A percentile compares a stretch with the other conserved stretches of the same genome.
Evolutionary conservation across 768 basidiomycete species (phyloP).

Genomic region (Collybia nuda): DNA sequence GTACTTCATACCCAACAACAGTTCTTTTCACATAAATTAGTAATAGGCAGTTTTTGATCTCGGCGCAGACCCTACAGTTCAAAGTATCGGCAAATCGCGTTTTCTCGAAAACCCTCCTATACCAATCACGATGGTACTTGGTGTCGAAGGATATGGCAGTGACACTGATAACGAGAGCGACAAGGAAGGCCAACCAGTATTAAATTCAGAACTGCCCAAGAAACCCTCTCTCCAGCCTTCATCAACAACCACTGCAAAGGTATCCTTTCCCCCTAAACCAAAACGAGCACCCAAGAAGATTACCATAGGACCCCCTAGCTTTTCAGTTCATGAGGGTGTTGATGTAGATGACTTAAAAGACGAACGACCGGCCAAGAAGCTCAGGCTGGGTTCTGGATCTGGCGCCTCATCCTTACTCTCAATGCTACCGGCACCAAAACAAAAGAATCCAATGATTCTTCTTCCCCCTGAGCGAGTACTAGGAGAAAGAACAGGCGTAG

Average conservation of each 20-base stretch:
- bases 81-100: neutral
- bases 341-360: slow-evolving; percentile 35
- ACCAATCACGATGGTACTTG: slow-evolving; percentile 50
- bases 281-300: slow-evolving; percentile 59
- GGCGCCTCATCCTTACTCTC: slow-evolving; percentile 65
- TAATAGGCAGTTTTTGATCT: neutral
- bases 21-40: too few species aligned
- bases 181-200: slow-evolving; percentile 12
- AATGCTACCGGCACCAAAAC: slow-evolving; percentile 78
- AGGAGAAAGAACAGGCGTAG: slow-evolving; percentile 61
- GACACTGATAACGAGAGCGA: slow-evolving; percentile 61
- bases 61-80: too few species aligned
- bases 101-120: neutral
- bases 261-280: slow-evolving; percentile 25
- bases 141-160: slow-evolving; percentile 78
- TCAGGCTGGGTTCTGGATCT: slow-evolving; percentile 50
- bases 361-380: slow-evolving; percentile 58
- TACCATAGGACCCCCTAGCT: slow-evolving; percentile 53
- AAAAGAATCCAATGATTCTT: slow-evolving; percentile 37
- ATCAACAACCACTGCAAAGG: slow-evolving; percentile 28
- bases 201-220: slow-evolving; percentile 8
- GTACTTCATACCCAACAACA: too few species aligned
- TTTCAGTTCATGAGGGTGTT: slow-evolving; percentile 33
- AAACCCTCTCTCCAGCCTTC: slow-evolving; percentile 20
- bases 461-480: slow-evolving; percentile 53